phyloP scores from a whole-genome alignment of 495 filamentous ascomycete species.

The Aspergillus hancockii region DNA sequence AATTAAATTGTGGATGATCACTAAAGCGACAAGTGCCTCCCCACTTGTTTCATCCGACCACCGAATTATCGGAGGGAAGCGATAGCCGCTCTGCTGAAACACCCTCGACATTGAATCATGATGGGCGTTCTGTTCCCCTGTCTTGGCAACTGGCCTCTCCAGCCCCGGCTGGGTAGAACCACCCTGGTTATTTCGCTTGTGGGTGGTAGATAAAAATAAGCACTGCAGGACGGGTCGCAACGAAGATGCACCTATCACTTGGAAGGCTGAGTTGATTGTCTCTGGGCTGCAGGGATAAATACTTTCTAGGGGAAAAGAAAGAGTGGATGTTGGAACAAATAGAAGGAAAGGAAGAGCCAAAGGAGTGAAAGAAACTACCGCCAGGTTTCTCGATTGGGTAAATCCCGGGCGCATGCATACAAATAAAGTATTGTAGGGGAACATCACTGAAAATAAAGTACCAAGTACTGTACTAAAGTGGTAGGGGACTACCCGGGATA shows the following conservation, averaged over 20 bases:
- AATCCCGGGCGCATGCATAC: neutral
- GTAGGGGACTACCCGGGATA: neutral
- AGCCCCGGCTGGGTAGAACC: neutral
- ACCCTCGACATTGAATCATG: neutral
- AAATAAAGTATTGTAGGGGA: neutral
- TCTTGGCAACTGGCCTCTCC: neutral
- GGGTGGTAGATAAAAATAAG: conserved; percentile 1
- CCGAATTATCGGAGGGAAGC: neutral
- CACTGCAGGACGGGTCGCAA: neutral
- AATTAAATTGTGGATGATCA: neutral
- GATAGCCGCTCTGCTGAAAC: neutral
- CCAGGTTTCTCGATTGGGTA: neutral
- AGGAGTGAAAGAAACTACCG: neutral
- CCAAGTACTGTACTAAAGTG: no score
- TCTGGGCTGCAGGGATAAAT: neutral
- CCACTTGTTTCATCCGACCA: conserved; percentile 3
- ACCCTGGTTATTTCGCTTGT: neutral
- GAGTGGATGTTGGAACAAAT: neutral
- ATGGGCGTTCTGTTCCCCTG: neutral
- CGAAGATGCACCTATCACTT: neutral
- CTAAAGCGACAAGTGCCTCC: neutral
- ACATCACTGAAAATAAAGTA: neutral
- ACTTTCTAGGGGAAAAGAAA: neutral
- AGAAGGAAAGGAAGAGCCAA: neutral
- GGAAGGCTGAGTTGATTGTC: conserved; percentile 1